A percentile compares a stretch with the other conserved stretches of the same genome.
Evolutionary conservation across 805 yeast genomes (phyloP).

Genomic region (Candida orba): DNA sequence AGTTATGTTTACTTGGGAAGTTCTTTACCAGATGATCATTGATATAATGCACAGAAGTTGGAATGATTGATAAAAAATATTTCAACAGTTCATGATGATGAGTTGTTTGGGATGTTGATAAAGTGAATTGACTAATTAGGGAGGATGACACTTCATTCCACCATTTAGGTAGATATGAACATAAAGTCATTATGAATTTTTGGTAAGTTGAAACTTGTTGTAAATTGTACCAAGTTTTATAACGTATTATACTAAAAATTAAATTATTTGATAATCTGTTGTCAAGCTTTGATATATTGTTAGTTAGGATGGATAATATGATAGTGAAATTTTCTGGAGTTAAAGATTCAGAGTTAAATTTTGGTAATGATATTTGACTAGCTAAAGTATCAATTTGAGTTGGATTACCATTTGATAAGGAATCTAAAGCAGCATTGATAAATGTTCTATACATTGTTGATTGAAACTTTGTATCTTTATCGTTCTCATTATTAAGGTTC

Average conservation of each 20-base stretch:
- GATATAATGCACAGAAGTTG: constrained; percentile 68
- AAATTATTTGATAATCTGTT: constrained; percentile 40
- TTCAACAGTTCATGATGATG: constrained; percentile 61
- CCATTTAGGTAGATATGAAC: constrained; percentile 86
- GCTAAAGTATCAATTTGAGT: constrained; percentile 53
- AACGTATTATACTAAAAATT: constrained; percentile 53
- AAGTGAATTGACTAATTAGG: constrained; percentile 55
- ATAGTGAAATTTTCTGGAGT: constrained; percentile 44
- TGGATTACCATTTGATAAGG: constrained; percentile 50
- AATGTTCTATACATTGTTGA: constrained; percentile 33
- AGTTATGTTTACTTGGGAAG: constrained; percentile 77
- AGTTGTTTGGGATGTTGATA: constrained; percentile 25
- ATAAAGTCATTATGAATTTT: constrained; percentile 68
- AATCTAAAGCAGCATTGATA: constrained; percentile 63
- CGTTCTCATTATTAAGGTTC: background rate
- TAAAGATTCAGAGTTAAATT: constrained; percentile 45
- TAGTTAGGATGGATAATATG: constrained; percentile 50
- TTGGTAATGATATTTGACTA: constrained; percentile 49
- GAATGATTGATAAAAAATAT: constrained; percentile 64
- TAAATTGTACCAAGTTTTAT: constrained; percentile 52
- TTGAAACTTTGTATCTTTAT: constrained; percentile 18
- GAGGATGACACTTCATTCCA: constrained; percentile 73
- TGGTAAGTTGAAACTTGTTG: constrained; percentile 48
- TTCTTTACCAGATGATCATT: constrained; percentile 47
- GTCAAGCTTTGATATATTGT: constrained; percentile 59